Percentiles rank a stretch among this genome's conserved stretches.
Evolutionary conservation across 495 filamentous ascomycete genomes (phyloP).

Genomic region (Penicillium tannophilum): DNA sequence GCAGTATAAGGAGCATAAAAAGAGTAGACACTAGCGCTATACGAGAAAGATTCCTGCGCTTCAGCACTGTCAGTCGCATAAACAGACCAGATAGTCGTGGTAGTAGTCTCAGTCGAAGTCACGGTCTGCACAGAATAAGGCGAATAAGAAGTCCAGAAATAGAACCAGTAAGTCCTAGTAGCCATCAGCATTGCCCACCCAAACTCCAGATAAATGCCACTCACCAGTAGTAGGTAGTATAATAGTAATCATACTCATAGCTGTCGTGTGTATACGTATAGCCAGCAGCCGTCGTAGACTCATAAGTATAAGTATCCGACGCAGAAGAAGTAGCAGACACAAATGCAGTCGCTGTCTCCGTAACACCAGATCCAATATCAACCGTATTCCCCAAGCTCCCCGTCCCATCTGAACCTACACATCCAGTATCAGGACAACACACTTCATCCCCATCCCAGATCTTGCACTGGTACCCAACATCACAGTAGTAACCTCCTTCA

Average conservation of each 20-base stretch:
- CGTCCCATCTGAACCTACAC: conserved; percentile 14
- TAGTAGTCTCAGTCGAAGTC: conserved; percentile 24
- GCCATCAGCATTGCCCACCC: neutral
- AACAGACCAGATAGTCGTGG: conserved; percentile 21
- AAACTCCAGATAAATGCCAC: neutral
- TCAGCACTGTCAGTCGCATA: conserved; percentile 16
- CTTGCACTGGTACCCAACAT: conserved; percentile 20
- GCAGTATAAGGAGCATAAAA: conserved; percentile 19
- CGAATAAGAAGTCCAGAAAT: conserved; percentile 26
- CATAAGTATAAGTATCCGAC: conserved; percentile 13
- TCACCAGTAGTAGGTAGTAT: conserved; percentile 28
- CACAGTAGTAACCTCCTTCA: conserved; percentile 23
- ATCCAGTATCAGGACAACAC: conserved; percentile 24
- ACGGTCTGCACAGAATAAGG: conserved; percentile 24
- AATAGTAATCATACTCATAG: conserved; percentile 25
- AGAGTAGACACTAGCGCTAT: conserved; percentile 2
- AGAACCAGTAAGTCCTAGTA: conserved; percentile 26
- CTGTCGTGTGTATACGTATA: neutral
- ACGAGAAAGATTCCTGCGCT: conserved; percentile 12
- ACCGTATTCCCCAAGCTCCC: conserved; percentile 11
- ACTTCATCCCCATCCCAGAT: conserved; percentile 13
- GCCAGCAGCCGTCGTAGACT: conserved; percentile 14
- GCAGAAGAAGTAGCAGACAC: neutral
- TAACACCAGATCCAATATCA: neutral
- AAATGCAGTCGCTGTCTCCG: conserved; percentile 8